phyloP scores from a whole-genome alignment of 345 rosid genomes.

The Erucastrum elatum region DNA sequence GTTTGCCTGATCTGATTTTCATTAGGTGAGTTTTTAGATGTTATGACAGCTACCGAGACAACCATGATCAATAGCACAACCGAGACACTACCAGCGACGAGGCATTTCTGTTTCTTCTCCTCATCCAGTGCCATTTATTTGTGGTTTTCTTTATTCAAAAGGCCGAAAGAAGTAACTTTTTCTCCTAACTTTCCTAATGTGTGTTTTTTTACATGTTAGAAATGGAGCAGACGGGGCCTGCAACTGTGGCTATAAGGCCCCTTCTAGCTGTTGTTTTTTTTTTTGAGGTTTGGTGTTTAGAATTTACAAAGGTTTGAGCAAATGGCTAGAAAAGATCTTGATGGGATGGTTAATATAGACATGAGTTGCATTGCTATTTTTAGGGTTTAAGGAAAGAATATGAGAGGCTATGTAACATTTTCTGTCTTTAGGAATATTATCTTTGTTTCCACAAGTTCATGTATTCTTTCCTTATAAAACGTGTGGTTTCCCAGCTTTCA shows the following conservation, averaged over 20 bases:
- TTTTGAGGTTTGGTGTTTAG: neutral
- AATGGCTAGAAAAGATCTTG: conserved; percentile 3
- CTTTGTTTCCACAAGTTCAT: neutral
- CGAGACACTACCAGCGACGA: conserved; percentile 48
- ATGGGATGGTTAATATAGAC: conserved; percentile 25
- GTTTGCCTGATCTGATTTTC: conserved; percentile 23
- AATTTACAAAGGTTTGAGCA: neutral
- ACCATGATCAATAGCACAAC: conserved; percentile 64
- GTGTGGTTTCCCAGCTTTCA: conserved; percentile 10
- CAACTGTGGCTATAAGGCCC: conserved; percentile 28
- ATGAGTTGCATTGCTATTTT: conserved; percentile 11
- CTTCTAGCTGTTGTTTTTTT: conserved; percentile 14
- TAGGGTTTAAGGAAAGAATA: conserved; percentile 12
- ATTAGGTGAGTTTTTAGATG: conserved; percentile 12
- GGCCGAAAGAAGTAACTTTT: neutral
- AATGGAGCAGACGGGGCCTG: conserved; percentile 28
- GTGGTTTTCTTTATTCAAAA: neutral
- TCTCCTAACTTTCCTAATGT: neutral
- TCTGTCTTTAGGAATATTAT: conserved; percentile 28
- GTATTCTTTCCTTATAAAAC: conserved; percentile 6
- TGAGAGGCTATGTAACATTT: conserved; percentile 31
- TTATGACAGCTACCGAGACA: conserved; percentile 50
- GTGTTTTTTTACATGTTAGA: conserved; percentile 2
- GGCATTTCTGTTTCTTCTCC: conserved; percentile 43
- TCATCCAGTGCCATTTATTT: conserved; percentile 20